These are phyloP conservation scores for Shiraia sp. DNA, from an alignment of 2,329 filamentous ascomycete species.

Conservation along the genomic window DNA sequence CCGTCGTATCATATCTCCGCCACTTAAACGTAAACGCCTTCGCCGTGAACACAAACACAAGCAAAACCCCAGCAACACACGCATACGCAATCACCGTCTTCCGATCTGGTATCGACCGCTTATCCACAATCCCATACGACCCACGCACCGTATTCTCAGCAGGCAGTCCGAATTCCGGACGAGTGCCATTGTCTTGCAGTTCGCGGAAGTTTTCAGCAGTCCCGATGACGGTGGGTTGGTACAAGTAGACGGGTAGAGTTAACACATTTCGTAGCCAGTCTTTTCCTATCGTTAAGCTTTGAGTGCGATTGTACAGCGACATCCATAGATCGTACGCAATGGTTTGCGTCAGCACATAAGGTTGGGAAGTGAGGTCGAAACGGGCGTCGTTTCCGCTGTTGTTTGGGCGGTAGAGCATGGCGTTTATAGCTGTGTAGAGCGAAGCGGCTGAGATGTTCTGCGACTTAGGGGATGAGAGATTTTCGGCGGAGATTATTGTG, in stretches of 20 bases:
- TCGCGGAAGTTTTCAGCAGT: background rate
- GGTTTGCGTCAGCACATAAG: conserved; percentile 14
- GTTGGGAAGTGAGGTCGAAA: conserved; percentile 11
- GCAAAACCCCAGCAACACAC: conserved; percentile 9
- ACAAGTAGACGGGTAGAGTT: conserved; percentile 14
- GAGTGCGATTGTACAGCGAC: conserved; percentile 3
- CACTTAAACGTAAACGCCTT: conserved; percentile 8
- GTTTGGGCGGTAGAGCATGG: conserved; percentile 14
- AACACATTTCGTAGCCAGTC: conserved; percentile 18
- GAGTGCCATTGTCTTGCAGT: conserved; percentile 5
- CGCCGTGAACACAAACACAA: conserved; percentile 8
- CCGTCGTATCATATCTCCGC: conserved; percentile 8
- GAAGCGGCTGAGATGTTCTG: too few species aligned
- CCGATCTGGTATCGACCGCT: conserved; percentile 14
- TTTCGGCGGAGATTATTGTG: too few species aligned
- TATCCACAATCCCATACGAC: conserved; percentile 8
- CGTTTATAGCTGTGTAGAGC: conserved; percentile 13
- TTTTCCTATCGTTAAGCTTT: conserved; percentile 3
- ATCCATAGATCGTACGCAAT: conserved; percentile 12
- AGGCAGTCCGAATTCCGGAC: conserved; percentile 10
- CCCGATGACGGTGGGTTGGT: conserved; percentile 12
- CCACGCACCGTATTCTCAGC: conserved; percentile 16
- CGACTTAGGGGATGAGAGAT: too few species aligned
- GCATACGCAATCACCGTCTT: conserved; percentile 16
- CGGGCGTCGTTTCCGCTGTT: conserved; percentile 1